Base-by-base conservation (phyloP, 2,329 filamentous ascomycete genomes). In the Sclerotinia subarctica region DNA sequence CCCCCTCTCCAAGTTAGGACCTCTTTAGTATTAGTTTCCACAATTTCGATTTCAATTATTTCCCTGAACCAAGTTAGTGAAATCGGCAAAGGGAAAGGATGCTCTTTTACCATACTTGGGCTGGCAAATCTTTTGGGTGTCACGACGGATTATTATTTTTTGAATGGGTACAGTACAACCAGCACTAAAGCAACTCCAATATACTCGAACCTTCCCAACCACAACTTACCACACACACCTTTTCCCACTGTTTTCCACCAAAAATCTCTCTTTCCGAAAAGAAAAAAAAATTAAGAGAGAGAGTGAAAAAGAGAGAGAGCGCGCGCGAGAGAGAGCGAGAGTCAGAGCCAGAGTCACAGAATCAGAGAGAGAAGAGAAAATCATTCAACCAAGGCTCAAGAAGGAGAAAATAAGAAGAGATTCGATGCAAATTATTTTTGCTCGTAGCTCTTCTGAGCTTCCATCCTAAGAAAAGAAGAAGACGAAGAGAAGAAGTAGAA, bases 361-460 rank as follows among this genome's bases (percentile, higher is more conserved):
- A 6, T 10, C 35, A 35, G 26, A 52, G 49, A 66, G 44, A 47
- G 42, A 47, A 62, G 29, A 24, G 32, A 3, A 26, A 60, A 35
- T 60, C 47, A 19, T 44, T 47, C 32, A 32, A 10, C 24, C 24
- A 47, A 32, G n/a, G 29, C 42, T 59, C 24, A 15, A 56, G 26
- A 13, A 42, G 38, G 11, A 42, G 38, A 47, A 47, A 54, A 35
- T 29, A 62, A 49, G 51, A 24, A 35, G 63, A 58, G 35, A 62
- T 67, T 67, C 64, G 64, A 67, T 67, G 64, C 64, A 67, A 67
- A 67, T 60, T 67, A 57, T 57, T 38, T 53, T 67, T 49, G 54
- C 64, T 51, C n/a, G 32, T 62, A 62, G 64, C 64, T 67, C 64
- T 67, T 60, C 56, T 67, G 64, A 67, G 64, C 64, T 38, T 44